Percentiles rank a stretch among this genome's conserved stretches.
Evolutionary conservation across 352 stramenopile species (phyloP).

Genomic region (Elongisporangium undulatum): DNA sequence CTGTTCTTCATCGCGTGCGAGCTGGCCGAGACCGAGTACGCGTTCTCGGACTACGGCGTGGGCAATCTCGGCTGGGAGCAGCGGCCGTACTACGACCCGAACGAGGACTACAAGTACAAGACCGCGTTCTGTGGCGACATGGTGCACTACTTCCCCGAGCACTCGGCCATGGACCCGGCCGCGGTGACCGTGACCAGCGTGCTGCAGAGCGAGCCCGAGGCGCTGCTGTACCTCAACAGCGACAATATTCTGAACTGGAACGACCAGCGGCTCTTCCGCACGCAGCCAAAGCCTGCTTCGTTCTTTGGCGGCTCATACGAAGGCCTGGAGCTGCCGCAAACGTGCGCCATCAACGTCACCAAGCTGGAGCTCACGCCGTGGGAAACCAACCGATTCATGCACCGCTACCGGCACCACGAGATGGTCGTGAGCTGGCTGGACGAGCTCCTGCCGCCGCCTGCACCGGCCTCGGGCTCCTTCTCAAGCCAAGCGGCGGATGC

Average conservation of each 20-base stretch:
- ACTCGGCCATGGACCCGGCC: background rate
- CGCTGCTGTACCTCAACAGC: constrained; percentile 41
- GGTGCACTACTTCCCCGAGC: constrained; percentile 36
- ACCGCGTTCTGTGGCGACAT: constrained; percentile 36
- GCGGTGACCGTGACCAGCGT: background rate
- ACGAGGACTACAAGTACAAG: constrained; percentile 17
- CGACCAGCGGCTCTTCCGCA: constrained; percentile 11
- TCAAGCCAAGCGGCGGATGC: background rate
- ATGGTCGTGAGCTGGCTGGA: background rate
- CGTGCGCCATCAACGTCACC: background rate
- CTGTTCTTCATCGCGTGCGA: constrained; percentile 54
- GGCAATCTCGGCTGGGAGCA: constrained; percentile 28
- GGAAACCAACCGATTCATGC: background rate
- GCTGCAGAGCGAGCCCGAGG: constrained; percentile 9
- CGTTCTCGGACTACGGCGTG: constrained; percentile 43
- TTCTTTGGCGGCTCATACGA: background rate
- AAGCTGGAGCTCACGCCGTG: background rate
- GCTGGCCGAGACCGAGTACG: constrained; percentile 43
- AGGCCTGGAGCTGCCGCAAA: background rate
- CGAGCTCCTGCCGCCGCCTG: background rate
- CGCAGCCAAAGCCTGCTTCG: constrained; percentile 5
- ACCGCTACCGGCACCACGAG: background rate
- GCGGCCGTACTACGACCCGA: constrained; percentile 7
- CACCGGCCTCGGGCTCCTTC: background rate
- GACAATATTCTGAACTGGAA: constrained; percentile 24